phyloP scores from a whole-genome alignment of 2,329 filamentous ascomycete species.

The Xylariaceae sp. region DNA sequence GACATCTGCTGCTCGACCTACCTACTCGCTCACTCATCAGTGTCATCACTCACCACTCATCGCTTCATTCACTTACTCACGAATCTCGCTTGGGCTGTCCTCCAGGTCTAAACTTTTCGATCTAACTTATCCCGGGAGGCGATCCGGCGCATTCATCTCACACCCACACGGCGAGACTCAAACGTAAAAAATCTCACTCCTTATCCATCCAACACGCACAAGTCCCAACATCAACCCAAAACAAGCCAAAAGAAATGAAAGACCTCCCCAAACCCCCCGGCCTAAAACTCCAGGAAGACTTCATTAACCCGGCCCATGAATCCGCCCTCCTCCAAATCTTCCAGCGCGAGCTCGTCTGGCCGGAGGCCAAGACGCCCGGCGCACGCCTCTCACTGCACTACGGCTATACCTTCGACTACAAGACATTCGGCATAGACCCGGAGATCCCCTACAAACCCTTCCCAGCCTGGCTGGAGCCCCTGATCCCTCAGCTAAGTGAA shows the following conservation, averaged over 20 bases:
- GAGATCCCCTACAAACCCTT: slow-evolving; percentile 48
- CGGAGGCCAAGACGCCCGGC: slow-evolving; percentile 36
- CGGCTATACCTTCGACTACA: slow-evolving; percentile 56
- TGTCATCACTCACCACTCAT: no score
- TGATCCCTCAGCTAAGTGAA: slow-evolving; percentile 40
- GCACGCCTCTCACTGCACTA: slow-evolving; percentile 49
- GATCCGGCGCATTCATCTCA: no score
- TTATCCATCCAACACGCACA: no score
- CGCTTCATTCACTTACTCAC: no score
- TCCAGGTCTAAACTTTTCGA: no score
- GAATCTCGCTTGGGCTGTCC: no score
- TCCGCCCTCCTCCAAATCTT: slow-evolving; percentile 42
- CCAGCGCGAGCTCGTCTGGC: slow-evolving; percentile 44
- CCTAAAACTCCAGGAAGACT: slow-evolving; percentile 44
- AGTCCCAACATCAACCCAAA: not conserved
- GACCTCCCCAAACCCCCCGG: slow-evolving; percentile 34
- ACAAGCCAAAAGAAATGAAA: slow-evolving; percentile 12
- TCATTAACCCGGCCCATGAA: slow-evolving; percentile 45
- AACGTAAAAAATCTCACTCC: no score
- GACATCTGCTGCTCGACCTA: no score
- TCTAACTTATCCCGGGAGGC: no score
- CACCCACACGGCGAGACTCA: no score
- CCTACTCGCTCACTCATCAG: no score
- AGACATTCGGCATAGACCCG: slow-evolving; percentile 52
- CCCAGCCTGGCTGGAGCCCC: slow-evolving; percentile 47